Evolutionary conservation across 768 basidiomycete species (phyloP).

Genomic region (Naganishia randhawae): DNA sequence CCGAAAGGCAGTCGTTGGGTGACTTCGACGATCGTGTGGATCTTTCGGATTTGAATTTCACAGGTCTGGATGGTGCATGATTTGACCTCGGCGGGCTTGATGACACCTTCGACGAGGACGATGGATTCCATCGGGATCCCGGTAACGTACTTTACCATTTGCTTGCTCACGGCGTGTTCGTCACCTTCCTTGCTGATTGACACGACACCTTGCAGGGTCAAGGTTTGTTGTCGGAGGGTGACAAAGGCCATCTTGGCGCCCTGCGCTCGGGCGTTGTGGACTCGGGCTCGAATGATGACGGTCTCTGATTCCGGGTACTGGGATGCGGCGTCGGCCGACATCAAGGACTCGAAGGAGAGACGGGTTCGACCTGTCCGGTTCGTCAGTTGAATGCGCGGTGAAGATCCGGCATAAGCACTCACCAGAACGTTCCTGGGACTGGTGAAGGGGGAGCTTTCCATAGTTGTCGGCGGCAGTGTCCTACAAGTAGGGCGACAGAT

Average conservation of each 20-base stretch:
- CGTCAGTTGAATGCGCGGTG: no score
- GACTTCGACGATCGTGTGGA: constrained; percentile 75
- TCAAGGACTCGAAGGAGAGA: constrained; percentile 64
- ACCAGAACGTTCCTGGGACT: constrained; percentile 71
- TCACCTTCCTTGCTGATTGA: constrained; percentile 60
- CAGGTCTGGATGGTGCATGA: constrained; percentile 81
- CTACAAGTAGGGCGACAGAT: constrained; percentile 32
- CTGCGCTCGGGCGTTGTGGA: constrained; percentile 86
- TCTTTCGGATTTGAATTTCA: constrained; percentile 76
- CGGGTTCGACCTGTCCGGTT: constrained; percentile 55
- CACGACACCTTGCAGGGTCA: constrained; percentile 76
- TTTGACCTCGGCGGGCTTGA: constrained; percentile 80
- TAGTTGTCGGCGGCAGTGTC: constrained; percentile 67
- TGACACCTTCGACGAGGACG: constrained; percentile 78
- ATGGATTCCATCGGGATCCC: constrained; percentile 77
- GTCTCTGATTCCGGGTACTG: constrained; percentile 55
- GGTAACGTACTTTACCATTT: constrained; percentile 92
- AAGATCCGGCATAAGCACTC: no score
- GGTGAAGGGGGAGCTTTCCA: constrained; percentile 81
- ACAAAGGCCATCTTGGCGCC: constrained; percentile 94
- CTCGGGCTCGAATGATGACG: constrained; percentile 79
- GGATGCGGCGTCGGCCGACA: constrained; percentile 32
- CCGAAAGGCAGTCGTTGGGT: constrained; percentile 80
- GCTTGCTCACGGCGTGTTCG: constrained; percentile 68
- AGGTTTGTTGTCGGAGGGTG: constrained; percentile 78